Conservation (phyloP, 768 basidiomycete species). For the Rhodosporidiobolus odoratus region DNA sequence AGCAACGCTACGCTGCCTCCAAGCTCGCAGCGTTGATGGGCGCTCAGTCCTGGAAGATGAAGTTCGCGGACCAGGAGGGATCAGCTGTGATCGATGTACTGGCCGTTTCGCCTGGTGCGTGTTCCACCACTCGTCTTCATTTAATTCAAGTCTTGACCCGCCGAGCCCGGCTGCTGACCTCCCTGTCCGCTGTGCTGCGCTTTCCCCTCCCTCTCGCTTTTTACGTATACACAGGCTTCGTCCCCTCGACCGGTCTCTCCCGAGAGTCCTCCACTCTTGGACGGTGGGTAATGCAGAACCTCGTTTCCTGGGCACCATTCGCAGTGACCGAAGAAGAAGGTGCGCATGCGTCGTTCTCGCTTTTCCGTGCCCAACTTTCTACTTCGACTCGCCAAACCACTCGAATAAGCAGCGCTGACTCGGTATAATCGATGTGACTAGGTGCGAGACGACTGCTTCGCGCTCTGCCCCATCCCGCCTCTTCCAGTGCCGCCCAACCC, state of each 20-base stretch:
- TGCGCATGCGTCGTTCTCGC: not conserved
- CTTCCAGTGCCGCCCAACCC: not conserved
- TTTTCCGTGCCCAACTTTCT: not conserved
- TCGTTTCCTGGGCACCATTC: constrained; percentile 32
- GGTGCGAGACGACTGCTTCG: not conserved
- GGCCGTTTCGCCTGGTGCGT: constrained; percentile 28
- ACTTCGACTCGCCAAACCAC: not conserved
- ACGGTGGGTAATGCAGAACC: constrained; percentile 10
- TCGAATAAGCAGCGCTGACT: too few species aligned
- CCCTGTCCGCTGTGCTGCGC: too few species aligned
- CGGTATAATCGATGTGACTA: not conserved
- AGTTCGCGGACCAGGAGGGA: not conserved
- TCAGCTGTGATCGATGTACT: not conserved
- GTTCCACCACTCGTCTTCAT: too few species aligned
- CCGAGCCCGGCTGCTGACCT: too few species aligned
- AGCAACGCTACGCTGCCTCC: constrained; percentile 22
- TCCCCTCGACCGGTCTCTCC: constrained; percentile 35
- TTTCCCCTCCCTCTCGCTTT: not conserved
- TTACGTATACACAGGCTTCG: constrained; percentile 31
- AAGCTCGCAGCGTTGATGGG: not conserved
- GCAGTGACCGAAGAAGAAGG: constrained; percentile 27
- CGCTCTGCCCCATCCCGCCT: not conserved
- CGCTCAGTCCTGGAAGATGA: not conserved
- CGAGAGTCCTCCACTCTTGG: constrained; percentile 12
- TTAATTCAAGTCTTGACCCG: too few species aligned